A percentile compares a stretch with the other conserved stretches of the same genome.
These are phyloP conservation scores for Backusella westeae DNA, from an alignment of 192 early-diverging fungal species.

Conservation along the genomic window DNA sequence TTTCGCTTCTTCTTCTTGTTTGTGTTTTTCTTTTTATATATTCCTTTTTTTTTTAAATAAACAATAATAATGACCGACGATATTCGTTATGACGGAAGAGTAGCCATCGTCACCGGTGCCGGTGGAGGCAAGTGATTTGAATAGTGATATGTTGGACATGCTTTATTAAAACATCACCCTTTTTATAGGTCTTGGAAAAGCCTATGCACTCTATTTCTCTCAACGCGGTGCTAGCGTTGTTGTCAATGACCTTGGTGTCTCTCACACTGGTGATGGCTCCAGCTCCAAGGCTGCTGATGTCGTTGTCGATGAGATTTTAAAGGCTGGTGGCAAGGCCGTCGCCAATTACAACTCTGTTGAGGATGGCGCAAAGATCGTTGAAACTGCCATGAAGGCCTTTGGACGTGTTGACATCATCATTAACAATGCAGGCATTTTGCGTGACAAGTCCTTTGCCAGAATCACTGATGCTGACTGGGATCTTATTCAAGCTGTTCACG, in stretches of 20 bases:
- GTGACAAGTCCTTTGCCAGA: conserved; percentile 93
- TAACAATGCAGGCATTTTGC: conserved; percentile 98
- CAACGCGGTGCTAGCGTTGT: conserved; percentile 91
- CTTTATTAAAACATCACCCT: background rate
- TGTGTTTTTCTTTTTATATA: conserved; percentile 11
- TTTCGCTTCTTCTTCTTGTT: background rate
- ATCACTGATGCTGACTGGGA: conserved; percentile 99
- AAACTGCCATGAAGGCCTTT: conserved; percentile 93
- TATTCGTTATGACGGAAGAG: conserved; percentile 77
- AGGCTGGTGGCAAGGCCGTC: conserved; percentile 88
- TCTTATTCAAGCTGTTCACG: conserved; percentile 87
- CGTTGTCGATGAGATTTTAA: conserved; percentile 91
- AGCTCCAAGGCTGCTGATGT: conserved; percentile 84
- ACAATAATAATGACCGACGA: conserved; percentile 30
- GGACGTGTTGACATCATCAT: conserved; percentile 94
- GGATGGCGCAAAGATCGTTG: conserved; percentile 96
- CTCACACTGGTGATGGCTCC: conserved; percentile 73
- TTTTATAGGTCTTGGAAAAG: conserved; percentile 67
- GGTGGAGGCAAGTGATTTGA: conserved; percentile 72
- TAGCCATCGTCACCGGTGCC: conserved; percentile 94
- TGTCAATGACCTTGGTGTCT: conserved; percentile 92
- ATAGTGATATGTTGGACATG: background rate
- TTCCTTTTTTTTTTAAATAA: background rate
- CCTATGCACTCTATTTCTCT: conserved; percentile 91
- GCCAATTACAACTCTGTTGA: conserved; percentile 98